A percentile compares a stretch with the other conserved stretches of the same genome.
phyloP scores from a whole-genome alignment of 2,329 filamentous ascomycete genomes.

The Fusarium sp. region DNA sequence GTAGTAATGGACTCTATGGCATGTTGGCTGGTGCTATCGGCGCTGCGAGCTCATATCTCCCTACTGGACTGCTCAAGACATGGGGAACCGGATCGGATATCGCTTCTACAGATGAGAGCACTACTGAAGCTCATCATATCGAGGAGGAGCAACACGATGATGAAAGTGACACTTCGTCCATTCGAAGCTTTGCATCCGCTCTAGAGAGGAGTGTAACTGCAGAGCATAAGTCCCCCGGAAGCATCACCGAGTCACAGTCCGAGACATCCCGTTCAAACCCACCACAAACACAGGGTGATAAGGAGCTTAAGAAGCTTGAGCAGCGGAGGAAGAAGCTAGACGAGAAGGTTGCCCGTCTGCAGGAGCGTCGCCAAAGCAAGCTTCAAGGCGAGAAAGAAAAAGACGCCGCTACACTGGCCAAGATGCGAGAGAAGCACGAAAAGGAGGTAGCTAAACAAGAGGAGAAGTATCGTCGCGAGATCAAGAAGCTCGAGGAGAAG shows the following conservation, averaged over 20 bases:
- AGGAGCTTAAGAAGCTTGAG: conserved; percentile 72
- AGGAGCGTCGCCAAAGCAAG: conserved; percentile 58
- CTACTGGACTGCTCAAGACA: conserved; percentile 48
- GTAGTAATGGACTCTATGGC: conserved; percentile 63
- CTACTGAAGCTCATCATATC: conserved; percentile 34
- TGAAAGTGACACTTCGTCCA: conserved; percentile 58
- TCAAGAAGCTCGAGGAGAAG: conserved; percentile 72
- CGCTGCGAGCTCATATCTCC: conserved; percentile 59
- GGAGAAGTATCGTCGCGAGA: conserved; percentile 72
- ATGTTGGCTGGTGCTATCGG: conserved; percentile 65
- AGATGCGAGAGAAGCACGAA: conserved; percentile 72
- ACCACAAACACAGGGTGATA: conserved; percentile 56
- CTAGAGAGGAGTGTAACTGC: conserved; percentile 49
- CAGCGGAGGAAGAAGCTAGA: conserved; percentile 70
- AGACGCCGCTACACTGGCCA: conserved; percentile 63
- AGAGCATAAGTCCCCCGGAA: conserved; percentile 42
- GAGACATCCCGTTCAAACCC: conserved; percentile 51
- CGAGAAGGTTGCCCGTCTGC: conserved; percentile 68
- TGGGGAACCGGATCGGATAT: conserved; percentile 43
- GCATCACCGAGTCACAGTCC: conserved; percentile 45
- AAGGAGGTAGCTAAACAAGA: conserved; percentile 72
- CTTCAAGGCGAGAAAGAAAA: conserved; percentile 60
- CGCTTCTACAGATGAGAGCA: conserved; percentile 40
- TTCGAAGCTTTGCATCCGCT: conserved; percentile 62
- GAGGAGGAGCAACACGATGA: conserved; percentile 41